Base-by-base conservation (phyloP, 2,329 filamentous ascomycete species). In the Talaromyces pinophilus region DNA sequence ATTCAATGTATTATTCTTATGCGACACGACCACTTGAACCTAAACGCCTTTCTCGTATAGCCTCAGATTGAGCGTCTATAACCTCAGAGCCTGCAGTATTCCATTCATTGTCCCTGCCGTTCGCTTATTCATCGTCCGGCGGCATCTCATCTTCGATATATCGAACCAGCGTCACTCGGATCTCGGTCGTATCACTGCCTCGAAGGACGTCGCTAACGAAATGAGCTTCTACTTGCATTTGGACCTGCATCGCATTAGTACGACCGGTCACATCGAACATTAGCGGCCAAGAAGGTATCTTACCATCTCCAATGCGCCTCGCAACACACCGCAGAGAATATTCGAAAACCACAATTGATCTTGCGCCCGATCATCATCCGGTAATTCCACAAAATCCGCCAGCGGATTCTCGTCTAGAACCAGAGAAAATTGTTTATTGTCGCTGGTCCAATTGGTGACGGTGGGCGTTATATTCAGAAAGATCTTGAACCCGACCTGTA, bases 291-390 rank as follows among this genome's bases (percentile, higher is more conserved):
- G 42, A 54, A 63, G 19, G 25, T 5, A 59, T 25, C 81, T 71
- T 75, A 98, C 94, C 95, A 99, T 99, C 79, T 99, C 95, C 67
- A 99, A 80, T 0, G 94, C 90, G 15, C 95, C 95, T 71, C 95
- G 86, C 68, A 99, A 82, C 52, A 99, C 92, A 52, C 95, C 95
- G 73, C 95, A 97, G 52, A 98, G 86, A 66, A 99, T 96, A 79
- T 98, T 99, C 5, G 93, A 97, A 79, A 96, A 99, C 95, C 95
- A 99, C 46, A 99, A 83, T 81, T 98, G 94, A 74, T 97, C 93
- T 79, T 99, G 95, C 3, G 95, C 92, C 70, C 93, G 87, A 62
- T 93, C 95, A 79, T 99, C 95, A 76, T 99, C 95, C 0, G 95
- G 95, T 52, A 99, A 82, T 80, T 99, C 95, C 59, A 99, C 95